These are phyloP conservation scores for Collybia sp. DNA, from an alignment of 768 basidiomycete genomes.

Conservation along the genomic window DNA sequence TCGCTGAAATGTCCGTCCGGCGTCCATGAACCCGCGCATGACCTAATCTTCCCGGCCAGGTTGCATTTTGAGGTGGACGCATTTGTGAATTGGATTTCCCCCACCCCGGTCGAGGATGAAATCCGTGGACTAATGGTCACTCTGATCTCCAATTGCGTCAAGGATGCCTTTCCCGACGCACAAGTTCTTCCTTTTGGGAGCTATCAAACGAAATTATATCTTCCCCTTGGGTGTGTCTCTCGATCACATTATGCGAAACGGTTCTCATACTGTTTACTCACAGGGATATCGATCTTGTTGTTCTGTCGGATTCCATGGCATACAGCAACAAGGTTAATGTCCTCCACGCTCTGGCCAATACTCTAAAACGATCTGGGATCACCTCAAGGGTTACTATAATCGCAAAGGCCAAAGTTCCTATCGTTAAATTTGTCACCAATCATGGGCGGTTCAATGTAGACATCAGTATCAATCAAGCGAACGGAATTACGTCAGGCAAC, in stretches of 20 bases:
- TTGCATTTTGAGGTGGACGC: constrained; percentile 83
- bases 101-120: constrained; percentile 82
- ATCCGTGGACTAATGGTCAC: constrained; percentile 69
- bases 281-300: constrained; percentile 94
- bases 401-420: constrained; percentile 91
- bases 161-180: constrained; percentile 71
- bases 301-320: constrained; percentile 75
- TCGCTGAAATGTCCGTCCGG: constrained; percentile 74
- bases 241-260: not conserved
- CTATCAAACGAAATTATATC: constrained; percentile 89
- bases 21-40: not conserved
- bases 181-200: constrained; percentile 85
- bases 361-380: constrained; percentile 69
- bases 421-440: constrained; percentile 88
- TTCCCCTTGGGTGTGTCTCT: constrained; percentile 78
- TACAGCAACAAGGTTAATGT: constrained; percentile 63
- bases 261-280: constrained; percentile 11
- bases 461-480: constrained; percentile 88
- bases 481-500: constrained; percentile 73
- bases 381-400: constrained; percentile 81
- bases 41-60: constrained; percentile 36
- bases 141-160: constrained; percentile 64
- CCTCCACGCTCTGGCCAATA: constrained; percentile 72
- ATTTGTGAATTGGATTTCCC: constrained; percentile 85
- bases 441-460: constrained; percentile 86